Percentiles rank a stretch among this genome's conserved stretches.
phyloP scores from a whole-genome alignment of 75 land plant genomes.

The Picea sitchensis region DNA sequence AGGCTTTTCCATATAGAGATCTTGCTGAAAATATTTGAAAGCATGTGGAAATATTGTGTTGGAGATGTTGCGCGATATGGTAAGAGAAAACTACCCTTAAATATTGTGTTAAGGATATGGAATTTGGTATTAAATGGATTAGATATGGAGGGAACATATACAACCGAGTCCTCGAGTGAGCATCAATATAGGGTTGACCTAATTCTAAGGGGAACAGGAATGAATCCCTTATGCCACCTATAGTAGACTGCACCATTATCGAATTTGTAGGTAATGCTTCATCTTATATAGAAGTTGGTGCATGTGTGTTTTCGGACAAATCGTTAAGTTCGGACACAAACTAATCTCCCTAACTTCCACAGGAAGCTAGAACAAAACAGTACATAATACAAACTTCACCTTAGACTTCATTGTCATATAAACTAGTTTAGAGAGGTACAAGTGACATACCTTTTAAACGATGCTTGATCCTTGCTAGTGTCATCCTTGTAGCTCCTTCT shows the following conservation, averaged over 20 bases:
- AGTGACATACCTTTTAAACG: too few relatives aligned
- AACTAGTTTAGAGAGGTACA: too few relatives aligned
- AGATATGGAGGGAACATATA: slow-evolving; percentile 2
- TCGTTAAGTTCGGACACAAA: too few relatives aligned
- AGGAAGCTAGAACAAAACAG: too few relatives aligned
- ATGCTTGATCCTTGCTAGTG: too few relatives aligned
- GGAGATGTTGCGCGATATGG: not conserved
- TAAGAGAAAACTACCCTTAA: not conserved
- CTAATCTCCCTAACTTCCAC: too few relatives aligned
- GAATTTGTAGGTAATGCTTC: not conserved
- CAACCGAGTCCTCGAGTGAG: slow-evolving; percentile 3
- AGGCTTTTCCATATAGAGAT: not conserved
- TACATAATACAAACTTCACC: too few relatives aligned
- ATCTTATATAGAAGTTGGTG: not conserved
- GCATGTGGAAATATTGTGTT: slow-evolving; percentile 1
- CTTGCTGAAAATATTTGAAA: slow-evolving; percentile 6
- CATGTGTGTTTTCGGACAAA: not conserved
- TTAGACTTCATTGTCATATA: too few relatives aligned
- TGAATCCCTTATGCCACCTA: not conserved
- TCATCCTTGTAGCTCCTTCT: too few relatives aligned
- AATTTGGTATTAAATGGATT: not conserved
- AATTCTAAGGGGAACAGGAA: not conserved
- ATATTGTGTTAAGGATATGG: not conserved
- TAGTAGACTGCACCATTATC: not conserved
- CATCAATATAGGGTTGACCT: not conserved